Base-by-base conservation (phyloP, 495 filamentous ascomycete species). In the Lichina pygmaea region DNA sequence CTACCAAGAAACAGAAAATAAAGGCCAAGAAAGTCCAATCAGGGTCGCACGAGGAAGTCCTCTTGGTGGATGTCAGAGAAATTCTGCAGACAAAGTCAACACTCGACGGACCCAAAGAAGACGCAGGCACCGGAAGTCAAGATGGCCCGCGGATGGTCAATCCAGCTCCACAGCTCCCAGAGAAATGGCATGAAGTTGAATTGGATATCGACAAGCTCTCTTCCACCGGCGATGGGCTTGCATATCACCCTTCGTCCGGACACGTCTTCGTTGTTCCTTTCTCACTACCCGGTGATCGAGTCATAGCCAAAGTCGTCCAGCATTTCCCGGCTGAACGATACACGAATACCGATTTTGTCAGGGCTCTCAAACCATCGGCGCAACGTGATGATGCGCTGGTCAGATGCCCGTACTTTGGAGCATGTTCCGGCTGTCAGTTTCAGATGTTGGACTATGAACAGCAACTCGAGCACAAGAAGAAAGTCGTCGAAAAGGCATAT, bases 381-480 rank as follows among this genome's bases (percentile, higher is more conserved):
- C 62, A 76, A 37, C 75, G 89, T 50, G 73, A 94, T 50, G 83
- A 93, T 54, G 66, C 62, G 41, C 66, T 73, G 2, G 68, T 93
- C 52, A 60, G 66, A 41, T 97, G 89, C 65, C 64, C 70, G 51
- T 95, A 95, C 62, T 97, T 97, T 54, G 60, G 68, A 33, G 70
- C 65, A 44, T 97, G 89, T 57, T 81, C 81, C 0, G 89, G 89
- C 6, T 97, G 89, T 54, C 91, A 95, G 62, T 81, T 94, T 55
- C 89, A 97, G 59, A 93, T 94, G 83, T 71, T 97, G 46, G 71
- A 82, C 39, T 97, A 97, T 60, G 62, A 68, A 32, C 75, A 81
- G 46, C 89, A 97, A 57, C 67, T 97, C 32, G 67, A 64, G 33
- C 78, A 84, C 54, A 97, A 97, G 64, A 74, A 70, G 56, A 63